A percentile compares a stretch with the other conserved stretches of the same genome.
These are phyloP conservation scores for Hemileia vastatrix DNA, from an alignment of 1,284 basidiomycete genomes.

Conservation along the genomic window DNA sequence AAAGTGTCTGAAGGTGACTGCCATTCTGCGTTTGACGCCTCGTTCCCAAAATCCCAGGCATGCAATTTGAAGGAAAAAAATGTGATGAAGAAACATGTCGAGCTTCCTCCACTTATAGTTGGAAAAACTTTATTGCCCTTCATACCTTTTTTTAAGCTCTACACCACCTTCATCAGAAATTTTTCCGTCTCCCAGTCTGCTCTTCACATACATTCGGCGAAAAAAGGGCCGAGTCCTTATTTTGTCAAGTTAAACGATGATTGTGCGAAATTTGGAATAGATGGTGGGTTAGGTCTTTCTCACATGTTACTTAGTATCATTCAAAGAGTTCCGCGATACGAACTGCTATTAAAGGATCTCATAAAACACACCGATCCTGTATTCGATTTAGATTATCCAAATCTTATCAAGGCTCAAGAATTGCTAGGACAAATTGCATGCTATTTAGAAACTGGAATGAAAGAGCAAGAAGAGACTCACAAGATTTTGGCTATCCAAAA, in stretches of 20 bases:
- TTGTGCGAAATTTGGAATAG: slow-evolving; percentile 57
- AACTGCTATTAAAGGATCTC: slow-evolving; percentile 66
- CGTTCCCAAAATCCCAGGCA: no score
- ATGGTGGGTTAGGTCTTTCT: slow-evolving; percentile 58
- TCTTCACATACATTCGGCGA: slow-evolving; percentile 48
- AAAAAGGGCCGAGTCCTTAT: slow-evolving; percentile 51
- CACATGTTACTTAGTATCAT: slow-evolving; percentile 79
- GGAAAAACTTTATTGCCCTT: slow-evolving; percentile 54
- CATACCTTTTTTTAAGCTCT: slow-evolving; percentile 65
- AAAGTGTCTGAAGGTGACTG: no score
- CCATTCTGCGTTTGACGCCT: no score
- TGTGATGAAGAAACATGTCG: not conserved
- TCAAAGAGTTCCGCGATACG: slow-evolving; percentile 73
- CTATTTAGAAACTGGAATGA: slow-evolving; percentile 65
- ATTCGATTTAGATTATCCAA: slow-evolving; percentile 56
- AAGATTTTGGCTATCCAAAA: slow-evolving; percentile 64
- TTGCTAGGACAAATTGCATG: slow-evolving; percentile 70
- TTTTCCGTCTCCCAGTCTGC: slow-evolving; percentile 60
- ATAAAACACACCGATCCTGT: slow-evolving; percentile 55
- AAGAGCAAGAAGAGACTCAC: slow-evolving; percentile 63
- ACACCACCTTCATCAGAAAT: slow-evolving; percentile 67
- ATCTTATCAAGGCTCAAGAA: slow-evolving; percentile 54
- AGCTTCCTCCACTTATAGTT: slow-evolving; percentile 23
- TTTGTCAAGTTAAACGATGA: slow-evolving; percentile 49
- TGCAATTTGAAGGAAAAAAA: no score